These are phyloP conservation scores for Chenopodium formosanum DNA, from an alignment of 148 eudicot species.

Conservation along the genomic window DNA sequence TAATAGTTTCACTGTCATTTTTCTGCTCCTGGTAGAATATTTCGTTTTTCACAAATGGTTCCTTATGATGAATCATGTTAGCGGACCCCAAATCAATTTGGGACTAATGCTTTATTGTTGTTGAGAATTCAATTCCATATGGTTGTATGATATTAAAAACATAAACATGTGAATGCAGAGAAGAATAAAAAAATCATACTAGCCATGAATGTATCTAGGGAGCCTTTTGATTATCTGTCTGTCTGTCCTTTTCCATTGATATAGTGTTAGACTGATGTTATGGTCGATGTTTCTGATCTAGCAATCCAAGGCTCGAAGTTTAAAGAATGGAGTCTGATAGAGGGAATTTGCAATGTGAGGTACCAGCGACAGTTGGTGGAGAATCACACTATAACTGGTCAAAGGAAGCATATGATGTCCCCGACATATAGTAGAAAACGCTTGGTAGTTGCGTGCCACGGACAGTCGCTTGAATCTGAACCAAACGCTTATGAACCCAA, in stretches of 20 bases:
- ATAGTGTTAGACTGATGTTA: constrained; percentile 3
- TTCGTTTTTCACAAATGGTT: no score
- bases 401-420: constrained; percentile 22
- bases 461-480: constrained; percentile 64
- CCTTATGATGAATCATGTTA: no score
- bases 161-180: neutral
- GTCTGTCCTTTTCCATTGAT: neutral
- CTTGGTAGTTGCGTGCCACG: constrained; percentile 45
- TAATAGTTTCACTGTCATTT: neutral
- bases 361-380: constrained; percentile 25
- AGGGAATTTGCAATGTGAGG: constrained; percentile 28
- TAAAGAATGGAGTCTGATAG: constrained; percentile 33
- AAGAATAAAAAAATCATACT: no score
- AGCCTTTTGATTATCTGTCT: neutral
- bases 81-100: no score
- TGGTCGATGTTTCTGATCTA: constrained; percentile 17
- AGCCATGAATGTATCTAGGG: neutral
- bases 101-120: no score
- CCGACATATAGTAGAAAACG: constrained; percentile 32
- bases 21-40: neutral
- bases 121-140: no score
- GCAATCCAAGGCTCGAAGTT: constrained; percentile 33
- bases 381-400: constrained; percentile 21
- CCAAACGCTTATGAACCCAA: constrained; percentile 44
- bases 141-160: neutral